A percentile compares a stretch with the other conserved stretches of the same genome.
Conservation (phyloP, 2,329 filamentous ascomycete species). For the Arthrobotrys sinensis region DNA sequence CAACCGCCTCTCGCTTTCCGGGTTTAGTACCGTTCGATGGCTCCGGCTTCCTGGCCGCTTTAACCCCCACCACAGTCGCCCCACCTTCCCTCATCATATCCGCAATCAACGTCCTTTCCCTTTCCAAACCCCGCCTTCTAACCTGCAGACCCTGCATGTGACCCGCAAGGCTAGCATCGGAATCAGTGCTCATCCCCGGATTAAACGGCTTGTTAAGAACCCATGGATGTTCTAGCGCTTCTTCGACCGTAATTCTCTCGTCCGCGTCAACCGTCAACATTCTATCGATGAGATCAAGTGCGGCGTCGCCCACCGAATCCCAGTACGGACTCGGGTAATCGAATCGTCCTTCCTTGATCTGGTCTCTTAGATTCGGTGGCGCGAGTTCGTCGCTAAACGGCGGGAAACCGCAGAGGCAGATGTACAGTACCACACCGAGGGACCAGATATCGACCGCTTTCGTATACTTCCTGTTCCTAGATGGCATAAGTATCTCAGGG, state of each 20-base stretch:
- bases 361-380: slow-evolving; percentile 72
- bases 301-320: slow-evolving; percentile 88
- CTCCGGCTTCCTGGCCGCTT: slow-evolving; percentile 32
- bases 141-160: slow-evolving; percentile 84
- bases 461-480: slow-evolving; percentile 87
- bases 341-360: slow-evolving; percentile 90
- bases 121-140: slow-evolving; percentile 78
- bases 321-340: slow-evolving; percentile 98
- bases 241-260: slow-evolving; percentile 86
- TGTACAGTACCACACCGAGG: slow-evolving; percentile 96
- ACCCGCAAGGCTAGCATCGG: slow-evolving; percentile 77
- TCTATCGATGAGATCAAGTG: slow-evolving; percentile 90
- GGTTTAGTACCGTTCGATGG: slow-evolving; percentile 59
- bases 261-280: slow-evolving; percentile 94
- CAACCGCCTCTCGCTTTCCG: slow-evolving; percentile 38
- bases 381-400: slow-evolving; percentile 97
- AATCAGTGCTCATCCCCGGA: slow-evolving; percentile 89
- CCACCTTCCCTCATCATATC: slow-evolving; percentile 60
- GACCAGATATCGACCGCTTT: slow-evolving; percentile 98
- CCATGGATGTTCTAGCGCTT: slow-evolving; percentile 94
- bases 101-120: slow-evolving; percentile 85
- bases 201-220: slow-evolving; percentile 76
- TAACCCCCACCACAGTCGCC: slow-evolving; percentile 11
- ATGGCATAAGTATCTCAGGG: slow-evolving; percentile 90
- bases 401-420: slow-evolving; percentile 95